Percentiles rank a stretch among this genome's conserved stretches.
These are phyloP conservation scores for Aspergillus steynii DNA, from an alignment of 495 filamentous ascomycete species.

Conservation along the genomic window DNA sequence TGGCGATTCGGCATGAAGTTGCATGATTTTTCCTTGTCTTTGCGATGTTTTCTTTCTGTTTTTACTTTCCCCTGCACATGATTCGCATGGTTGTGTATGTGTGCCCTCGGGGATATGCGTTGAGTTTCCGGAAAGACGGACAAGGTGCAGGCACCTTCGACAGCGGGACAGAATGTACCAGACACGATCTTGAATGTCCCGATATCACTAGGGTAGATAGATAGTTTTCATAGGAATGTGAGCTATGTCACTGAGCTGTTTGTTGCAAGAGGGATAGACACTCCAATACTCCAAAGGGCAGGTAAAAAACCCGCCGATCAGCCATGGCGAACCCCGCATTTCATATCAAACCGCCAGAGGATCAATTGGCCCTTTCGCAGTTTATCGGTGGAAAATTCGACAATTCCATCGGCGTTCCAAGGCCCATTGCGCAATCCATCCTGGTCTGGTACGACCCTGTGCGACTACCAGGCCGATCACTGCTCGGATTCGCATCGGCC, in stretches of 20 bases:
- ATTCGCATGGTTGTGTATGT: not conserved
- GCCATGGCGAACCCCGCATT: not conserved
- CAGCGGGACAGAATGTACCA: not conserved
- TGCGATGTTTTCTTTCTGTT: not conserved
- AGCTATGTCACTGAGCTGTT: not conserved
- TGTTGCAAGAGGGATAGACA: not conserved
- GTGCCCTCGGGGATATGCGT: not conserved
- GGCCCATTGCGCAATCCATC: not conserved
- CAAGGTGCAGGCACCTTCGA: not conserved
- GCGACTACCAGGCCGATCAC: not conserved
- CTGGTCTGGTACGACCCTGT: not conserved
- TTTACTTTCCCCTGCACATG: not conserved
- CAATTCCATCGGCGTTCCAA: not conserved
- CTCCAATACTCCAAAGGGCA: not conserved
- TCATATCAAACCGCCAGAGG: not conserved
- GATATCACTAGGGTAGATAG: not conserved
- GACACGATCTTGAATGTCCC: not conserved
- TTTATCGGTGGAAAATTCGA: not conserved
- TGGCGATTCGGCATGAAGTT: not conserved
- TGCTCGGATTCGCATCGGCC: not conserved
- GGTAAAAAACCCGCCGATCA: not conserved
- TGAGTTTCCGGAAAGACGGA: not conserved
- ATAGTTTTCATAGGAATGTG: not conserved
- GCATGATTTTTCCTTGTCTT: slow-evolving; percentile 1
- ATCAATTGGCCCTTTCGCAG: not conserved